phyloP scores from a whole-genome alignment of 1,284 basidiomycete genomes.

The Stygiomarasmius scandens region DNA sequence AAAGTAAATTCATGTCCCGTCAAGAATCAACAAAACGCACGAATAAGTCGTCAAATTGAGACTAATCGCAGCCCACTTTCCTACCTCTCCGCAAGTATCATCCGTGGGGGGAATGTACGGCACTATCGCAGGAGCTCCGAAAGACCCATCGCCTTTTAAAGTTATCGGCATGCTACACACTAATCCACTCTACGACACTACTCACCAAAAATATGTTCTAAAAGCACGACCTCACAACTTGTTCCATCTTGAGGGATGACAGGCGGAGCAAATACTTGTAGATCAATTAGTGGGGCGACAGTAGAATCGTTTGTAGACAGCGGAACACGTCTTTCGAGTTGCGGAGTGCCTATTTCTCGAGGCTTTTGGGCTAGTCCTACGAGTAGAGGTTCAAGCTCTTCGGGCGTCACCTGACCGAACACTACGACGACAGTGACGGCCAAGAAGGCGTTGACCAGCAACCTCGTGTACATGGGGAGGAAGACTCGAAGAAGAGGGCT shows the following conservation, averaged over 20 bases:
- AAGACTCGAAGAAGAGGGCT: background rate
- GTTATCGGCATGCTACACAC: background rate
- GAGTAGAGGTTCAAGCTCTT: conserved; percentile 27
- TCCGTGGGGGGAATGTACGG: conserved; percentile 39
- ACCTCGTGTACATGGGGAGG: background rate
- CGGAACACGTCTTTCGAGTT: conserved; percentile 33
- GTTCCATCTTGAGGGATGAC: conserved; percentile 33
- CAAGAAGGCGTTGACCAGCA: background rate
- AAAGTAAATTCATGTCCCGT: background rate
- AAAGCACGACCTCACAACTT: conserved; percentile 37
- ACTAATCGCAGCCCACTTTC: conserved; percentile 41
- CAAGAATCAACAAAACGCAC: conserved; percentile 19
- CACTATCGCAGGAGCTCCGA: conserved; percentile 35
- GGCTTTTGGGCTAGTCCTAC: conserved; percentile 22
- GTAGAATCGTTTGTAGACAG: conserved; percentile 37
- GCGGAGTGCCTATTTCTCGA: background rate
- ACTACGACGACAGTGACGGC: background rate
- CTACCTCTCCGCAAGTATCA: conserved; percentile 34
- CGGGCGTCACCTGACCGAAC: conserved; percentile 23
- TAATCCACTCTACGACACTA: background rate
- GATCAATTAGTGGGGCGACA: conserved; percentile 38
- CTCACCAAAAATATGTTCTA: conserved; percentile 36
- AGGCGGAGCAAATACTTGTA: conserved; percentile 45
- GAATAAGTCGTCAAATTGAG: conserved; percentile 42
- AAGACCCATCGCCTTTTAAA: conserved; percentile 23